Evolutionary conservation across 2,329 filamentous ascomycete genomes (phyloP), one percentile per base, ranked within the genome.

Genomic region (Trichoderma semiorbis): DNA sequence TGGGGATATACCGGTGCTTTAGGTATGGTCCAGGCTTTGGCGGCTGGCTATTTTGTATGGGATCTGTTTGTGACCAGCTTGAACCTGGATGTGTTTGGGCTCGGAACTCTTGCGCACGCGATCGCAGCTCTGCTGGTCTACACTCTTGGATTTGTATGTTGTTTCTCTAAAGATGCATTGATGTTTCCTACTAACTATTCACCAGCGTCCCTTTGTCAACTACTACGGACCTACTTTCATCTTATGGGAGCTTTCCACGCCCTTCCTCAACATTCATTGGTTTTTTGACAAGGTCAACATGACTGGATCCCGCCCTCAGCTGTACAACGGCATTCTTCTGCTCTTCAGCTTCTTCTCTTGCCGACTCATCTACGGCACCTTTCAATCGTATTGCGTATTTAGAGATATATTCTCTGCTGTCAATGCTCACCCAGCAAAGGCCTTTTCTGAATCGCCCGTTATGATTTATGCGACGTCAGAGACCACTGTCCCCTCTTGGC

Each of bases 211-310:
- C 2, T 95, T 95, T 78, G 86, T 95, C 75, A 95, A 95, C 84
- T 95, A 91, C 84, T 97, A 96, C 81, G 92, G 88, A 71, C 87
- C 88, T 71, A 89, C 89, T 72, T 97, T 97, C 81, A 93, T 97
- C 77, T 90, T 96, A 72, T 97, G 94, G 88, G 93, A 97, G 81
- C 88, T 97, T 50, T 95, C 92, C 30, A 92, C 91, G 5, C 93
- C 93, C 8, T 95, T 96, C 81, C 86, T 96, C 72, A 97, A 97
- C 79, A 88, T 95, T 79, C 93, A 97, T 84, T 97, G 93, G 93
- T 96, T 96, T 84, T 93, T 92, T 82, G 93, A 97, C 82, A 97
- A 97, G 84, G 84, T 95, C 72, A 87, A 89, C 77, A 90, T 94
- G 86, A 96, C 93, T 0, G 93, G 93, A 43, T 90, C 91, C 24